These are phyloP conservation scores for Trichoderma reesei DNA, from an alignment of 495 filamentous ascomycete genomes.

Conservation along the genomic window DNA sequence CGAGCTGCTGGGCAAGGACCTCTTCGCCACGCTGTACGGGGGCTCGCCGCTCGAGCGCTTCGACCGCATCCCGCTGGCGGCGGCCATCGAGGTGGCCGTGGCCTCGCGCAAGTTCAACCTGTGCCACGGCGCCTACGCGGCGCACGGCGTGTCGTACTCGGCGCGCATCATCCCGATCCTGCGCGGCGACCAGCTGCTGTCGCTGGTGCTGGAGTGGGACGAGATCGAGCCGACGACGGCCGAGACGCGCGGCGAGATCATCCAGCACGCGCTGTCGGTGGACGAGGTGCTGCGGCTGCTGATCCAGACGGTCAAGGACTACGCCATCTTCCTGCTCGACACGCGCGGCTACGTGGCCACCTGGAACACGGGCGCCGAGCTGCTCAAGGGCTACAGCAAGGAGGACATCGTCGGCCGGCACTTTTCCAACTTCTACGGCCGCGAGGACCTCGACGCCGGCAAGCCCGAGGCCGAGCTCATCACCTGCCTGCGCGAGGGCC, in stretches of 20 bases:
- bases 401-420: constrained; percentile 53
- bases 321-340: constrained; percentile 60
- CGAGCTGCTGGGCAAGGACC: constrained; percentile 31
- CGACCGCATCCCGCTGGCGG: constrained; percentile 30
- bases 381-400: constrained; percentile 48
- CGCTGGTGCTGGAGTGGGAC: constrained; percentile 40
- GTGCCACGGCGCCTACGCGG: constrained; percentile 17
- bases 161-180: constrained; percentile 46
- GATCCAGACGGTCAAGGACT: constrained; percentile 55
- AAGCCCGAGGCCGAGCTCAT: constrained; percentile 50
- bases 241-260: constrained; percentile 29
- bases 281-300: constrained; percentile 53
- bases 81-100: constrained; percentile 37
- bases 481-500: constrained; percentile 48
- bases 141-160: constrained; percentile 21
- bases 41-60: constrained; percentile 26
- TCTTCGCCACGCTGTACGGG: constrained; percentile 32
- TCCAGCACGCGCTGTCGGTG: constrained; percentile 29
- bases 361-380: constrained; percentile 52
- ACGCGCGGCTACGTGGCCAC: constrained; percentile 47
- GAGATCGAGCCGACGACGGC: constrained; percentile 17
- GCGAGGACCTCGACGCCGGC: constrained; percentile 38
- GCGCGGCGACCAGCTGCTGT: constrained; percentile 33
- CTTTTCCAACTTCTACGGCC: constrained; percentile 53
- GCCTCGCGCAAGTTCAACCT: constrained; percentile 25